These are phyloP conservation scores for Penicillium expansum DNA, from an alignment of 2,329 filamentous ascomycete genomes.

Conservation along the genomic window DNA sequence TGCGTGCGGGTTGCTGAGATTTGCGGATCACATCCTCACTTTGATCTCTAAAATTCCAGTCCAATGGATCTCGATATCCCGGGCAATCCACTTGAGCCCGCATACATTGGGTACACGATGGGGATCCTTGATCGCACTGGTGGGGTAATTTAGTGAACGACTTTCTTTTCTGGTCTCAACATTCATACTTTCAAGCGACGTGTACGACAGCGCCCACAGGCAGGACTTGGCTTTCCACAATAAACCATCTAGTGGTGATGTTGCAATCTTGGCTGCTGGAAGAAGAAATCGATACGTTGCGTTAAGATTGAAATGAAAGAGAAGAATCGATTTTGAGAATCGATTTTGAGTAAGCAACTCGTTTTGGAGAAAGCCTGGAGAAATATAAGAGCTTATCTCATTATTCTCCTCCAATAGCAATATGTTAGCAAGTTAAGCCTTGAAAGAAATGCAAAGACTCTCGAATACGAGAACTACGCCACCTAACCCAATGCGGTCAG, in stretches of 20 bases:
- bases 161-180: not conserved
- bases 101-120: conserved; percentile 10
- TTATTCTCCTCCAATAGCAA: not conserved
- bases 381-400: not conserved
- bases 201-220: conserved; percentile 12
- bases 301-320: not conserved
- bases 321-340: not conserved
- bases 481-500: not conserved
- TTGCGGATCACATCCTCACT: conserved; percentile 9
- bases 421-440: too few relatives aligned
- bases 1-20: not conserved
- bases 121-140: conserved; percentile 11
- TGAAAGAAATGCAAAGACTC: too few relatives aligned
- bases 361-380: not conserved
- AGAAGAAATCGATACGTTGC: not conserved
- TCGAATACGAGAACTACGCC: not conserved
- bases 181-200: conserved; percentile 11
- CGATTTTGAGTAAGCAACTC: not conserved
- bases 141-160: not conserved
- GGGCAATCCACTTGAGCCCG: conserved; percentile 9
- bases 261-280: not conserved
- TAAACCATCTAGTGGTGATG: conserved; percentile 12
- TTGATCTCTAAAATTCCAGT: conserved; percentile 4
- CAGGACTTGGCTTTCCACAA: conserved; percentile 13
- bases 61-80: conserved; percentile 10